Conservation (phyloP, 1,284 basidiomycete species). For the Leccinum subspadiceum region DNA sequence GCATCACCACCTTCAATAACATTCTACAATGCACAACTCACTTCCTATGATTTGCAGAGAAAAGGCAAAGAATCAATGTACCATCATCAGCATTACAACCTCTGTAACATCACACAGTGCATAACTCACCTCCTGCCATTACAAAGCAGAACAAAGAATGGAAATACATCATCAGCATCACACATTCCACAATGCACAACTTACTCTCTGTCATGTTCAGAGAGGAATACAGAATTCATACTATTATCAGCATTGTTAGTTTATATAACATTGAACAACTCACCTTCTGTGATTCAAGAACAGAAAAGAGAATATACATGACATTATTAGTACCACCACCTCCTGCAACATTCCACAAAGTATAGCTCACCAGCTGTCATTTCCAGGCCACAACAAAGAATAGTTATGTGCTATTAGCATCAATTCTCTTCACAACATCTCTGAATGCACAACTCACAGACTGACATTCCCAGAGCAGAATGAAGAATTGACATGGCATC, state of each 20-base stretch:
- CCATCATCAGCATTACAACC: neutral
- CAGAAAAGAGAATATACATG: neutral
- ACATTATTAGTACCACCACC: neutral
- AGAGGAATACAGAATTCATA: neutral
- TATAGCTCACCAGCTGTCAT: neutral
- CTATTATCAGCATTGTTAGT: too few species aligned
- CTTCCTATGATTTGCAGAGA: neutral
- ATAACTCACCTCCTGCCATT: neutral
- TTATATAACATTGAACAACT: neutral
- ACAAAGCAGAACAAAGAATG: neutral
- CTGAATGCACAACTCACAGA: neutral
- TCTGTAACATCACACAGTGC: neutral
- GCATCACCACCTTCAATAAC: neutral
- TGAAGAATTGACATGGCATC: neutral
- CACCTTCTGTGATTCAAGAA: neutral
- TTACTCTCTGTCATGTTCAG: neutral
- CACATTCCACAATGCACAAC: neutral
- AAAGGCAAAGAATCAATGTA: neutral
- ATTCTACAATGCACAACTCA: neutral
- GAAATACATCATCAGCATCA: neutral
- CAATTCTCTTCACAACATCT: too few species aligned
- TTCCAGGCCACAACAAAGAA: neutral
- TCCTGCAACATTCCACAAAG: neutral
- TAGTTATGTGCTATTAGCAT: neutral
- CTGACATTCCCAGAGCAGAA: neutral